phyloP scores from a whole-genome alignment of 2,329 filamentous ascomycete genomes.

The Periconia sp. region DNA sequence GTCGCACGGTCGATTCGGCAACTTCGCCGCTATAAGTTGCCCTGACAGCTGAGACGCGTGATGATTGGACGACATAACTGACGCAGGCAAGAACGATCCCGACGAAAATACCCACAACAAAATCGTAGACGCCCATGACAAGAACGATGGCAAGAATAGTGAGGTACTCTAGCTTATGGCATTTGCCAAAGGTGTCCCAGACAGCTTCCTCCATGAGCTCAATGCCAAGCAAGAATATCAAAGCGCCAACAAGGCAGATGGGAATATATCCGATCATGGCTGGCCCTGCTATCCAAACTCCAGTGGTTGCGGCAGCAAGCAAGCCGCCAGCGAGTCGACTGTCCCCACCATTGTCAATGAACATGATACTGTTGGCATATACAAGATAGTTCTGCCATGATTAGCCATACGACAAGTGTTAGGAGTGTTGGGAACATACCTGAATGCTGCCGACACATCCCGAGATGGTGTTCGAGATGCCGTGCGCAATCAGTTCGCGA shows the following conservation, averaged over 20 bases:
- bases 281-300: conserved; percentile 82
- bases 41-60: conserved; percentile 82
- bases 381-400: conserved; percentile 81
- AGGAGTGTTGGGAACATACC: conserved; percentile 32
- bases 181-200: conserved; percentile 83
- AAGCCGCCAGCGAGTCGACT: conserved; percentile 83
- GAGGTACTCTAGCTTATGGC: conserved; percentile 83
- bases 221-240: conserved; percentile 94
- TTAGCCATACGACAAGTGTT: not conserved
- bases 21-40: conserved; percentile 88
- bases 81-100: conserved; percentile 91
- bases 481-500: conserved; percentile 87
- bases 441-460: conserved; percentile 84
- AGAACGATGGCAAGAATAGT: conserved; percentile 88
- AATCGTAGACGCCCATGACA: conserved; percentile 96
- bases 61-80: conserved; percentile 88
- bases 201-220: conserved; percentile 88
- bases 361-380: conserved; percentile 96
- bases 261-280: conserved; percentile 91
- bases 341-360: conserved; percentile 89
- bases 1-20: conserved; percentile 86
- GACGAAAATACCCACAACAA: conserved; percentile 89
- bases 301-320: conserved; percentile 77
- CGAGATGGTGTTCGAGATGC: conserved; percentile 88
- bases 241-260: conserved; percentile 91